Evolutionary conservation across 139 green algal species (phyloP).

Genomic region (Picochlorum sp.): DNA sequence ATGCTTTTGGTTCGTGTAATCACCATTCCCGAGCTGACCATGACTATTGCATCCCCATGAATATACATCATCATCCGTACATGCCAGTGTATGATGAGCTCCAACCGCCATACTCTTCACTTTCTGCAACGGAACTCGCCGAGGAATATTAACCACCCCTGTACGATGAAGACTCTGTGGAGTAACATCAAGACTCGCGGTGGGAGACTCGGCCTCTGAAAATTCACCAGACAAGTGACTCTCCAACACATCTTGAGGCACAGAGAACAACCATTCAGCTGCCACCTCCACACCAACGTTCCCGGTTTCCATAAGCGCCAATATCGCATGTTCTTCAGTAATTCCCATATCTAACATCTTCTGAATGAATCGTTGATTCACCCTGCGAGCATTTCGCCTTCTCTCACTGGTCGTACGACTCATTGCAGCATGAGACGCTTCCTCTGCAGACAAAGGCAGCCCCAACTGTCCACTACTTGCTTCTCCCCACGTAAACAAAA

Average conservation of each 20-base stretch:
- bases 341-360: constrained; percentile 87
- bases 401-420: constrained; percentile 23
- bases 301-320: constrained; percentile 74
- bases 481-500: constrained; percentile 80
- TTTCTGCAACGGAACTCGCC: constrained; percentile 41
- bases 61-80: constrained; percentile 57
- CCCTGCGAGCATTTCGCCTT: constrained; percentile 22
- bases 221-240: constrained; percentile 32
- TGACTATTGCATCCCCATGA: constrained; percentile 55
- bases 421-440: constrained; percentile 24
- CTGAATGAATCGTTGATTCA: constrained; percentile 70
- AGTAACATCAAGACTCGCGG: constrained; percentile 12
- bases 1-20: constrained; percentile 17
- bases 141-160: constrained; percentile 35
- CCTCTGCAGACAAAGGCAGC: constrained; percentile 47
- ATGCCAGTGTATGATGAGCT: constrained; percentile 59
- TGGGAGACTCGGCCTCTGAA: constrained; percentile 13
- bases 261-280: constrained; percentile 76
- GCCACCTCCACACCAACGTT: constrained; percentile 85
- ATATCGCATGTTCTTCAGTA: constrained; percentile 42
- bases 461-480: constrained; percentile 80
- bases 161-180: constrained; percentile 18
- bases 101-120: constrained; percentile 59
- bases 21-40: constrained; percentile 56
- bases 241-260: constrained; percentile 43